Evolutionary conservation across 108 stramenopile genomes (phyloP).

Genomic region (Cylindrotheca fusiformis): DNA sequence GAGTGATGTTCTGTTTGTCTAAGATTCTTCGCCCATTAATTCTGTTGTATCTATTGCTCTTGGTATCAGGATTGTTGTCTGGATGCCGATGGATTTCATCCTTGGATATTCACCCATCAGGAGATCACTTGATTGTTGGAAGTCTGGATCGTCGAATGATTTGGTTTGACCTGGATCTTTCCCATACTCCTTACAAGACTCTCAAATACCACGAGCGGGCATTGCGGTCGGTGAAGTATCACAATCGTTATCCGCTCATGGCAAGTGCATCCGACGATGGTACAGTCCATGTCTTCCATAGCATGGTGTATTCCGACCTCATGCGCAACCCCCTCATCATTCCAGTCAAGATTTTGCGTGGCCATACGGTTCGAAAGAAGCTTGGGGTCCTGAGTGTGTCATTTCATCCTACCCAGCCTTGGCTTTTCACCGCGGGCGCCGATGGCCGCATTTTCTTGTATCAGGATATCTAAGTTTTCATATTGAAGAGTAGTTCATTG

Average conservation of each 20-base stretch:
- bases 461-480: constrained; percentile 80
- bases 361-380: constrained; percentile 77
- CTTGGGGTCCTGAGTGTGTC: constrained; percentile 85
- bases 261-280: constrained; percentile 98
- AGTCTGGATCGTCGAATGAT: constrained; percentile 93
- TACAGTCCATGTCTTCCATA: constrained; percentile 96
- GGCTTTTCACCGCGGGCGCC: constrained; percentile 96
- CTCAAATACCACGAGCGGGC: constrained; percentile 94
- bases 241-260: constrained; percentile 93
- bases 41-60: constrained; percentile 17
- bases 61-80: constrained; percentile 54
- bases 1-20: constrained; percentile 6
- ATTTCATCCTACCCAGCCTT: constrained; percentile 99
- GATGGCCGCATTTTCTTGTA: constrained; percentile 93
- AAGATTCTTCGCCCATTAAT: constrained; percentile 6
- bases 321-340: constrained; percentile 96
- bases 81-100: constrained; percentile 97
- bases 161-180: constrained; percentile 98
- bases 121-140: constrained; percentile 95
- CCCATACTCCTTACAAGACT: constrained; percentile 92
- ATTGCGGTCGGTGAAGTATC: constrained; percentile 76
- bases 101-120: constrained; percentile 91
- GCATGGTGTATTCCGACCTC: constrained; percentile 94
- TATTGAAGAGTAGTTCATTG: too few species aligned
- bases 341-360: constrained; percentile 96